Conservation (phyloP, 257 asterid species). For the Voacanga thouarsii region DNA sequence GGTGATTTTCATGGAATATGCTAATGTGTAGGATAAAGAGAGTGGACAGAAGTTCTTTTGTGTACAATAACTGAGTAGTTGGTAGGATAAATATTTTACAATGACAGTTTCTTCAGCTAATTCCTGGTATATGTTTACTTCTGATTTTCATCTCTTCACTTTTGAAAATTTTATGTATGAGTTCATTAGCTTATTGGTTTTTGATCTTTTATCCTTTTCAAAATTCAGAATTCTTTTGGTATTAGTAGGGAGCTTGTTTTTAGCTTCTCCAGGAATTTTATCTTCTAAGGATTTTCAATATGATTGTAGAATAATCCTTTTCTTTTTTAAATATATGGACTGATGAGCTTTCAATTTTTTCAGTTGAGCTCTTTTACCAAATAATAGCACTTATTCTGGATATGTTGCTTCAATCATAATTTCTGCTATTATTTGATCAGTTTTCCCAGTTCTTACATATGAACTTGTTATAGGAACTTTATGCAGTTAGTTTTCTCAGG, state of each 20-base stretch:
- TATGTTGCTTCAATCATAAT: background rate
- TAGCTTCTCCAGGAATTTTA: background rate
- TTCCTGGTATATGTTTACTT: background rate
- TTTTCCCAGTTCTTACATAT: background rate
- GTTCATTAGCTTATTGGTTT: background rate
- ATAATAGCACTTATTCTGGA: background rate
- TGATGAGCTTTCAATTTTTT: background rate
- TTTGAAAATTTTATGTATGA: background rate
- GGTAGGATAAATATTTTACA: background rate
- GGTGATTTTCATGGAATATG: background rate
- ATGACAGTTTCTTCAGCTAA: background rate
- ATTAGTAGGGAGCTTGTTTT: background rate
- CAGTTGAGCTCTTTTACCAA: background rate
- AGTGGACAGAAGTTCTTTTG: background rate
- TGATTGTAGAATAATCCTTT: background rate
- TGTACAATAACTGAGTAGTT: background rate
- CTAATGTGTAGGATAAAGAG: background rate
- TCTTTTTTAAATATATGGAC: background rate
- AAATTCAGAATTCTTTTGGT: background rate
- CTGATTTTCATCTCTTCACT: background rate
- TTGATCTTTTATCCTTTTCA: background rate
- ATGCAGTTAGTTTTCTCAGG: constrained; percentile 69
- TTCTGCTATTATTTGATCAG: background rate
- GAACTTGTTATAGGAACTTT: constrained; percentile 54
- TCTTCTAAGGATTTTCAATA: background rate